These are phyloP conservation scores for Ustilago nuda DNA, from an alignment of 1,284 basidiomycete genomes.

Conservation along the genomic window DNA sequence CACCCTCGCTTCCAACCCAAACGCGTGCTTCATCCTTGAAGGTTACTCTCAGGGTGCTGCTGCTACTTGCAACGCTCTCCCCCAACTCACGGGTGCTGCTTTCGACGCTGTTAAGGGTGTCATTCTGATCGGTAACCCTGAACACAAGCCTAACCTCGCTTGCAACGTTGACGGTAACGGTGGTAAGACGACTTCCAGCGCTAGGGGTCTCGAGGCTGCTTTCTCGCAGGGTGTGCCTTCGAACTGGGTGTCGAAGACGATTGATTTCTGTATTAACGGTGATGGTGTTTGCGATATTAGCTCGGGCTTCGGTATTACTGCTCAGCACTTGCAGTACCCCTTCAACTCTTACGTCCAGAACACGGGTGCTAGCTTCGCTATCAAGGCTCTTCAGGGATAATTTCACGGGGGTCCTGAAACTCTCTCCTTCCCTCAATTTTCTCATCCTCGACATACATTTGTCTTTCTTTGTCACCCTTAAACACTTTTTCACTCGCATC, in stretches of 20 bases:
- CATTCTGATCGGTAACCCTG: constrained; percentile 66
- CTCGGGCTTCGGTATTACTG: constrained; percentile 55
- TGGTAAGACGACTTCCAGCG: constrained; percentile 52
- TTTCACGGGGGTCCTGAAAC: too few species aligned
- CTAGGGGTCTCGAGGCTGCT: constrained; percentile 39
- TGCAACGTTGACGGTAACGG: constrained; percentile 66
- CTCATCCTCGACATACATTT: neutral
- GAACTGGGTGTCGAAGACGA: constrained; percentile 59
- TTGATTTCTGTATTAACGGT: constrained; percentile 65
- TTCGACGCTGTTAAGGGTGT: constrained; percentile 66
- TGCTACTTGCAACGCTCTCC: constrained; percentile 62
- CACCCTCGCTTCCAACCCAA: constrained; percentile 26
- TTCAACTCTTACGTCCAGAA: constrained; percentile 45
- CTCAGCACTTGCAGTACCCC: constrained; percentile 58
- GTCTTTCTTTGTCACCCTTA: neutral
- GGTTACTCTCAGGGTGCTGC: constrained; percentile 64
- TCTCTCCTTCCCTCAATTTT: neutral
- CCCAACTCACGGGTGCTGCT: constrained; percentile 40
- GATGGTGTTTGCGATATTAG: constrained; percentile 65
- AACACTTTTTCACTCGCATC: neutral
- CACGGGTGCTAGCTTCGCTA: constrained; percentile 50
- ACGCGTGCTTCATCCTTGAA: constrained; percentile 45
- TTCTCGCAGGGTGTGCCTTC: constrained; percentile 43
- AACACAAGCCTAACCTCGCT: constrained; percentile 58
- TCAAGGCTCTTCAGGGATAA: constrained; percentile 34